These are phyloP conservation scores for Fusarium siculi DNA, from an alignment of 2,329 filamentous ascomycete genomes.

Conservation along the genomic window DNA sequence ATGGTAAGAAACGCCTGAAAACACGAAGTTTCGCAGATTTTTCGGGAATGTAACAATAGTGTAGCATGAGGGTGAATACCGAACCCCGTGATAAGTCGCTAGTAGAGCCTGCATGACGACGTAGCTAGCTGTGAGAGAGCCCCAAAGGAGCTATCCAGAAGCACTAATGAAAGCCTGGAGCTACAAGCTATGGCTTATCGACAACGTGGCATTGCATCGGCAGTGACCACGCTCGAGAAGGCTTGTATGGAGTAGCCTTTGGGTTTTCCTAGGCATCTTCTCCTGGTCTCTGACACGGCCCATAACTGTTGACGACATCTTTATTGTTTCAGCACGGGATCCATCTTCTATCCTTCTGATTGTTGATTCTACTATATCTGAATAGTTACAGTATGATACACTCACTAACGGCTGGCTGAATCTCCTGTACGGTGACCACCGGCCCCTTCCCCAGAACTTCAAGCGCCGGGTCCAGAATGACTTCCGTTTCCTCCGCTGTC, in stretches of 20 bases:
- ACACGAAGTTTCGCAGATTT: neutral
- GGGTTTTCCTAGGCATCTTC: neutral
- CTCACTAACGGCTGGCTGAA: neutral
- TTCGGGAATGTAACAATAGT: neutral
- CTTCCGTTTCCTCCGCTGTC: neutral
- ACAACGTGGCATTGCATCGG: neutral
- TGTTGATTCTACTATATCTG: rapidly evolving
- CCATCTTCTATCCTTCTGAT: neutral
- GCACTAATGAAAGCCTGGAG: neutral
- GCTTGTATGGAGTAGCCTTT: neutral
- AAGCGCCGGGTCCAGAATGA: neutral
- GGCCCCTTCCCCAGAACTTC: neutral
- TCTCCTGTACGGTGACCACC: neutral
- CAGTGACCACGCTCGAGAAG: neutral
- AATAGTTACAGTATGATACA: constrained; percentile 1
- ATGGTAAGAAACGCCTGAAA: rapidly evolving
- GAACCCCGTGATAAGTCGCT: neutral
- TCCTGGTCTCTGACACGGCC: no score
- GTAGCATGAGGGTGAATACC: neutral
- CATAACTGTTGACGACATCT: rapidly evolving
- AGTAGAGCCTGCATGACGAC: no score
- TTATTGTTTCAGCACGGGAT: neutral
- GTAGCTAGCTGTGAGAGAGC: neutral
- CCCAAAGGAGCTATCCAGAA: neutral
- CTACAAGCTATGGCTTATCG: neutral